These are phyloP conservation scores for Didymella exigua DNA, from an alignment of 2,329 filamentous ascomycete species.

Conservation along the genomic window DNA sequence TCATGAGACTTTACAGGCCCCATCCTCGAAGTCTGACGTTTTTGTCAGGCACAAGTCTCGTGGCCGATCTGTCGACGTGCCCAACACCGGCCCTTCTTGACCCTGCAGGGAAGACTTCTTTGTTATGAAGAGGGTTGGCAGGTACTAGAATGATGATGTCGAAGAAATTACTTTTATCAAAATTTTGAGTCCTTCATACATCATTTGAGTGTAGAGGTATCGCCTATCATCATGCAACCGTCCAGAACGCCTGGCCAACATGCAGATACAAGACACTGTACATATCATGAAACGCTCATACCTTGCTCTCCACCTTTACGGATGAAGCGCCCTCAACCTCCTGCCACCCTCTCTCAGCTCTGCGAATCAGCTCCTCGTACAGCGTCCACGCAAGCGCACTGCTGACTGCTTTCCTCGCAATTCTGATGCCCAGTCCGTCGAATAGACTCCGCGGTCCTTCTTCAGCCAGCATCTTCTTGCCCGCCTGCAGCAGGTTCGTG, in stretches of 20 bases:
- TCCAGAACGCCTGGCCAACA: neutral
- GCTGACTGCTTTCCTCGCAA: constrained; percentile 89
- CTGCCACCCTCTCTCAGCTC: constrained; percentile 61
- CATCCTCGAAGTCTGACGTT: constrained; percentile 6
- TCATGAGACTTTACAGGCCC: neutral
- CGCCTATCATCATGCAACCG: neutral
- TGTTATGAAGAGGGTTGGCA: neutral
- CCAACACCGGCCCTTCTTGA: constrained; percentile 15
- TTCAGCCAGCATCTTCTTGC: constrained; percentile 76
- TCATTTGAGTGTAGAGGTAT: constrained; percentile 7
- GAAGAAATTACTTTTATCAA: neutral
- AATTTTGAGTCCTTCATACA: neutral
- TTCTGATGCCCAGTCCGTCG: constrained; percentile 82
- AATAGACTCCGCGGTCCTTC: constrained; percentile 83
- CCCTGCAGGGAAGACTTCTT: neutral
- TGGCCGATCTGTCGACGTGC: neutral
- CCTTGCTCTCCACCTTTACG: constrained; percentile 19
- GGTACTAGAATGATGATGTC: neutral
- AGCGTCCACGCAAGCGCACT: constrained; percentile 96
- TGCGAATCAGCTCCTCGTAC: constrained; percentile 88
- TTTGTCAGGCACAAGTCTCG: constrained; percentile 9
- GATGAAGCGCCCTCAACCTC: constrained; percentile 33
- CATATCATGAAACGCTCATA: constrained; percentile 9
- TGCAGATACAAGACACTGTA: constrained; percentile 4
- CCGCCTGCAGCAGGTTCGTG: constrained; percentile 79